Evolutionary conservation across 2,329 filamentous ascomycete species (phyloP).

Genomic region (Verticillium zaregamsianum): DNA sequence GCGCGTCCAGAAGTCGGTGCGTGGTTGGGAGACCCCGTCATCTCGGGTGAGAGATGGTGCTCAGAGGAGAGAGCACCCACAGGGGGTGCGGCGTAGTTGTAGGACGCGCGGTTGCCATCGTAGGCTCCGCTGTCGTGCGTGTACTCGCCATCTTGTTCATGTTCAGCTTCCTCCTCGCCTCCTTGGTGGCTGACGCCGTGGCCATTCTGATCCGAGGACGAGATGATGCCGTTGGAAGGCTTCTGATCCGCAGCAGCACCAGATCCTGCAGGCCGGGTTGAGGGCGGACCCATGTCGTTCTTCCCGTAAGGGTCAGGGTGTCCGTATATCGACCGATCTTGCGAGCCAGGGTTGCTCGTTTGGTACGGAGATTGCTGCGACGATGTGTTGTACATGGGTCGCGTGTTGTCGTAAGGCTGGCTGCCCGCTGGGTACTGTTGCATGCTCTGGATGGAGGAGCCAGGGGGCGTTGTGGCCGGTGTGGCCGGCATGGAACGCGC

Average conservation of each 20-base stretch:
- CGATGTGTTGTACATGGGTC: conserved; percentile 73
- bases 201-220: conserved; percentile 47
- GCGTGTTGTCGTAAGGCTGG: conserved; percentile 70
- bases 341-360: conserved; percentile 53
- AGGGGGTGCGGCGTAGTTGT: conserved; percentile 71
- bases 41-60: conserved; percentile 76
- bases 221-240: conserved; percentile 62
- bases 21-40: conserved; percentile 76
- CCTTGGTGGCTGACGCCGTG: conserved; percentile 49
- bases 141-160: conserved; percentile 78
- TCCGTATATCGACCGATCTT: conserved; percentile 60
- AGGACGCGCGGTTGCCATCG: conserved; percentile 66
- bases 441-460: conserved; percentile 71
- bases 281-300: conserved; percentile 83
- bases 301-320: conserved; percentile 71
- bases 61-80: conserved; percentile 66
- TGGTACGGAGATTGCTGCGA: conserved; percentile 71
- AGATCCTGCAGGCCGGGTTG: conserved; percentile 43
- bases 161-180: conserved; percentile 65
- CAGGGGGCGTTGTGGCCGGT: conserved; percentile 87
- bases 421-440: conserved; percentile 67
- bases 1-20: conserved; percentile 78
- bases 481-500: conserved; percentile 83
- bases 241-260: conserved; percentile 49
- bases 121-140: conserved; percentile 78